Evolutionary conservation across 1,284 basidiomycete species (phyloP).

Genomic region (Inonotus obliquus): DNA sequence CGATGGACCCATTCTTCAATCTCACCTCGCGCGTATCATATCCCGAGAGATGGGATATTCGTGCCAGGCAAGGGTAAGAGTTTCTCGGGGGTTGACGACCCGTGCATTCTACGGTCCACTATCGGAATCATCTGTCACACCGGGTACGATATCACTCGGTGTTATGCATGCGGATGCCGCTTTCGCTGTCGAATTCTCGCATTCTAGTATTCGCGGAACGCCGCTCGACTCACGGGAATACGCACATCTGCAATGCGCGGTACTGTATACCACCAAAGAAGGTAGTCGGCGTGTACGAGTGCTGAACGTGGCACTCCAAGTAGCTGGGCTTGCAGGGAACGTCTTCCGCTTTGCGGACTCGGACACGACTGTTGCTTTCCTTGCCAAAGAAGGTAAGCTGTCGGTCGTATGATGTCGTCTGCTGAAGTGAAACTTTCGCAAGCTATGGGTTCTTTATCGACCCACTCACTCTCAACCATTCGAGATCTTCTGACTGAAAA

Average conservation of each 20-base stretch:
- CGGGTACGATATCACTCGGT: slow-evolving; percentile 51
- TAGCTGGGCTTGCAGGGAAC: slow-evolving; percentile 83
- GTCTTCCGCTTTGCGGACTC: slow-evolving; percentile 93
- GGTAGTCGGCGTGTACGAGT: slow-evolving; percentile 86
- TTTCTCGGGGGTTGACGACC: slow-evolving; percentile 60
- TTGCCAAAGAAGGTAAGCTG: slow-evolving; percentile 74
- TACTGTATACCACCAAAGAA: slow-evolving; percentile 78
- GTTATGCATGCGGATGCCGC: slow-evolving; percentile 81
- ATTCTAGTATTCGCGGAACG: slow-evolving; percentile 41
- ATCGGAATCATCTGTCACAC: slow-evolving; percentile 16
- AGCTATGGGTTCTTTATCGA: slow-evolving; percentile 69
- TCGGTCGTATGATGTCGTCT: slow-evolving; percentile 6
- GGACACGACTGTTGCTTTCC: slow-evolving; percentile 75
- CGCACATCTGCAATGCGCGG: slow-evolving; percentile 86
- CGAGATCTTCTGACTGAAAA: slow-evolving; percentile 83
- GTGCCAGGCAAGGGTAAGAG: slow-evolving; percentile 9
- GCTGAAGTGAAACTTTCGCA: slow-evolving; percentile 10
- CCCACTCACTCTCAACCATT: slow-evolving; percentile 68
- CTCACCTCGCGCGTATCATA: slow-evolving; percentile 72
- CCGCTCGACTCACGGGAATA: slow-evolving; percentile 72
- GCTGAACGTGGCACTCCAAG: slow-evolving; percentile 81
- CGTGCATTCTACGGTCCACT: slow-evolving; percentile 80
- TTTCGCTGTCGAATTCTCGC: slow-evolving; percentile 60
- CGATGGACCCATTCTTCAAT: slow-evolving; percentile 64
- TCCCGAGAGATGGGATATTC: slow-evolving; percentile 51